These are phyloP conservation scores for Exophiala sp. DNA, from an alignment of 2,329 filamentous ascomycete species.

Conservation along the genomic window DNA sequence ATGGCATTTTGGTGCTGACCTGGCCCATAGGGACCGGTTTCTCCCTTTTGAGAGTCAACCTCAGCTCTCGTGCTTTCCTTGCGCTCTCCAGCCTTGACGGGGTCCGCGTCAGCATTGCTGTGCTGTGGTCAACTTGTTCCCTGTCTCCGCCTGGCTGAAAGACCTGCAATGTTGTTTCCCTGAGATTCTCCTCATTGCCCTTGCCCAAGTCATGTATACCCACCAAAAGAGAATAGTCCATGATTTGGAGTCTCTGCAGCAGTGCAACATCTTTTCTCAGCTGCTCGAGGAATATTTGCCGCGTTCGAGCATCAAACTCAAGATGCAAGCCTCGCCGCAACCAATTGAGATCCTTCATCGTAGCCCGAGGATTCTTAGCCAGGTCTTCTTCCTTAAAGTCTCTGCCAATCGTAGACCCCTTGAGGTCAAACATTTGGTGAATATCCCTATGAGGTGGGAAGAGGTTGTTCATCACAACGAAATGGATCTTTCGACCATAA, in stretches of 20 bases:
- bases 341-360: slow-evolving; percentile 96
- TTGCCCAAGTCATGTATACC: slow-evolving; percentile 86
- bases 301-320: slow-evolving; percentile 84
- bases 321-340: slow-evolving; percentile 75
- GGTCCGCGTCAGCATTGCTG: slow-evolving; percentile 69
- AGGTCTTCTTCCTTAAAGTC: slow-evolving; percentile 86
- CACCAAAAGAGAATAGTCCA: slow-evolving; percentile 95
- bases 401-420: slow-evolving; percentile 89
- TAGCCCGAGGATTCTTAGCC: slow-evolving; percentile 82
- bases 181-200: slow-evolving; percentile 92
- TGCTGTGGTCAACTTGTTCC: slow-evolving; percentile 49
- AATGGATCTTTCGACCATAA: slow-evolving; percentile 96
- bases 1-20: slow-evolving; percentile 77
- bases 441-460: slow-evolving; percentile 97
- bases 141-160: slow-evolving; percentile 80
- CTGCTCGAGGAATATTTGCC: slow-evolving; percentile 80
- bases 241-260: slow-evolving; percentile 83
- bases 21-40: slow-evolving; percentile 89
- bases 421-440: slow-evolving; percentile 92
- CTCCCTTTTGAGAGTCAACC: slow-evolving; percentile 87
- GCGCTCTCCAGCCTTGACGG: slow-evolving; percentile 90
- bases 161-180: slow-evolving; percentile 81
- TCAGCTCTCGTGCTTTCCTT: slow-evolving; percentile 81
- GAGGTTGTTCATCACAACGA: slow-evolving; percentile 99
- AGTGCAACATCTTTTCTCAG: slow-evolving; percentile 80